Evolutionary conservation across 83 land plant species (phyloP), one percentile per base, ranked within the genome.

Genomic region (Larix sibirica): DNA sequence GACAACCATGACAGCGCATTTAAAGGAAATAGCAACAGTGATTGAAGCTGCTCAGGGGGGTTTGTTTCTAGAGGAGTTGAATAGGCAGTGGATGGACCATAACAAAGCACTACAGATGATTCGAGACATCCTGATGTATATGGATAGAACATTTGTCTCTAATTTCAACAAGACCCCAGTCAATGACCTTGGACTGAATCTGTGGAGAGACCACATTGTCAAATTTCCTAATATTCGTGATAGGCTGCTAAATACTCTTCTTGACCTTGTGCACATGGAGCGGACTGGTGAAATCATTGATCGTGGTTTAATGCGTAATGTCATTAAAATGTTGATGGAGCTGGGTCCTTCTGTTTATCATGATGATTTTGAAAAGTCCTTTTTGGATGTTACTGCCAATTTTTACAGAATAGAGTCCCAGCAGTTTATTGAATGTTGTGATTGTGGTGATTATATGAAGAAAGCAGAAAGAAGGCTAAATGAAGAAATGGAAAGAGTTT

Each of bases 101-200:
- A 97, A 97, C 82, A 97, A 97, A 80, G 98, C 99, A 60, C 83
- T 97, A 86, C 98, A 97, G 73, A 97, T 97, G 99, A 95, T 97
- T n/a, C 87, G 99, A 28, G 99, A 97, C 87, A 97, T 97, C 86
- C 80, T 97, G 78, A 97, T 97, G 99, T 97, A 97, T 89, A 97
- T 97, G 99, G 99, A 97, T 85, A 85, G 99, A 65, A 97, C 99
- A 10, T 97, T 85, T 83, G 94, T 95, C 31, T 89, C 91, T 26
- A 93, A 86, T 81, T 85, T 77, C 62, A 92, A 89, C 70, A 95
- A 91, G 83, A 94, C 94, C 59, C 97, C 99, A 68, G 99, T 97
- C 60, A 92, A 97, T 89, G 99, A 97, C 83, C 95, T 97, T 81
- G 99, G 99, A 9, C 85, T 97, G 81, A 97, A 97, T 66, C 85